Evolutionary conservation across 805 yeast genomes (phyloP), one percentile per base, ranked within the genome.

Genomic region (Metschnikowia borealis): DNA sequence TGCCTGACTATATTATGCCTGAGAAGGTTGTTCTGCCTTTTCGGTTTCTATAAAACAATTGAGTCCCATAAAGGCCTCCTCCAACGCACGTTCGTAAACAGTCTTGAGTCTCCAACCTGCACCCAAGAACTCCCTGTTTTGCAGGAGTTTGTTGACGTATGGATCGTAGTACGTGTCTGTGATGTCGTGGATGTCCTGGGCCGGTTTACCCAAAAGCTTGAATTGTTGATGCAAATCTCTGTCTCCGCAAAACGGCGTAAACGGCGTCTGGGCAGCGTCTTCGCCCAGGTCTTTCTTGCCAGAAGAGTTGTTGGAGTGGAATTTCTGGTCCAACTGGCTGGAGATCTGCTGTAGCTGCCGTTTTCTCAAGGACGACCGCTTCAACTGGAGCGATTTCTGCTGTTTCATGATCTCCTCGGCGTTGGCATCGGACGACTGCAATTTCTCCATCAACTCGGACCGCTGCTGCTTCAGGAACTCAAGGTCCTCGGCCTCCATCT

Each of bases 181-280:
- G 33, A 62, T 49, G 29, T 64, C 65, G 33, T 61, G 66, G 34
- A 56, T 51, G 23, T 62, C 62, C 13, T 52, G 42, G 4, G 68
- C 62, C 10, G 63, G 62, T 21, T 66, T 59, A 23, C 56, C 57
- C 53, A 73, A 60, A 26, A 83, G 67, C 10, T 66, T 70, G 67
- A 82, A 90, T 29, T 78, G 74, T 48, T 75, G 74, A 21, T 73
- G 67, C 6, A 71, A 53, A 51, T 85, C 84, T 53, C 94, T 76
- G 68, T 92, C 98, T 41, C 97, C 97, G 62, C 85, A 83, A 69
- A 92, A 92, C 7, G 98, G 98, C 10, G 98, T 90, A 66, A 91
- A 92, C 15, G 98, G 98, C 6, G 66, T 57, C 38, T 50, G 52
- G 40, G 44, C 48, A 31, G 31, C 41, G 29, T 62, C 66, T 31